Conservation (phyloP, 1,284 basidiomycete genomes). For the Ceratobasidium sp. region DNA sequence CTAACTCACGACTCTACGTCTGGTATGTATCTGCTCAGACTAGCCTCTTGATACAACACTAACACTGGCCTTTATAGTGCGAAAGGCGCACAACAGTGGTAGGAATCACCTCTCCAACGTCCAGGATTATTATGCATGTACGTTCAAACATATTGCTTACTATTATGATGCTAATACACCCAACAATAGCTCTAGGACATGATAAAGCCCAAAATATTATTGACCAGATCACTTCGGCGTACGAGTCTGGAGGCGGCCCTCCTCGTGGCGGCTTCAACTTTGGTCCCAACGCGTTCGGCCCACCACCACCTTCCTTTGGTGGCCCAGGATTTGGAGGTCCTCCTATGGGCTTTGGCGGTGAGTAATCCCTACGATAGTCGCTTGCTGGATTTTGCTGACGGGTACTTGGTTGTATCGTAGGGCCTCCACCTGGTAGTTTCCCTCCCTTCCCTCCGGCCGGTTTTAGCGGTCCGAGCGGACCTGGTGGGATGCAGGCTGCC, state of each 20-base stretch:
- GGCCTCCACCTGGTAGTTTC: conserved; percentile 52
- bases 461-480: conserved; percentile 39
- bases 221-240: conserved; percentile 93
- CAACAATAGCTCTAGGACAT: conserved; percentile 86
- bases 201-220: conserved; percentile 97
- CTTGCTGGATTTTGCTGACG: conserved; percentile 48
- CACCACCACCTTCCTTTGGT: conserved; percentile 52
- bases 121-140: conserved; percentile 95
- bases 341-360: conserved; percentile 59
- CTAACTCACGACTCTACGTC: conserved; percentile 90
- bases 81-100: conserved; percentile 98
- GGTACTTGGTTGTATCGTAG: no score
- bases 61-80: conserved; percentile 68
- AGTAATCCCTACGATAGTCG: conserved; percentile 23
- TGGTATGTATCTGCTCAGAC: conserved; percentile 62
- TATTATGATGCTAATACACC: conserved; percentile 4
- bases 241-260: conserved; percentile 86
- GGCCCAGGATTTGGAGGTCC: conserved; percentile 68
- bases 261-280: conserved; percentile 86
- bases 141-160: conserved; percentile 53
- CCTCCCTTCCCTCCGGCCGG: conserved; percentile 49
- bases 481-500: conserved; percentile 27
- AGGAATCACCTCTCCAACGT: conserved; percentile 97
- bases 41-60: conserved; percentile 46
- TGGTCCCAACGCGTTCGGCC: conserved; percentile 75